A percentile compares a stretch with the other conserved stretches of the same genome.
Conservation (phyloP, 257 asterid species). For the Nicotiana noctiflora region DNA sequence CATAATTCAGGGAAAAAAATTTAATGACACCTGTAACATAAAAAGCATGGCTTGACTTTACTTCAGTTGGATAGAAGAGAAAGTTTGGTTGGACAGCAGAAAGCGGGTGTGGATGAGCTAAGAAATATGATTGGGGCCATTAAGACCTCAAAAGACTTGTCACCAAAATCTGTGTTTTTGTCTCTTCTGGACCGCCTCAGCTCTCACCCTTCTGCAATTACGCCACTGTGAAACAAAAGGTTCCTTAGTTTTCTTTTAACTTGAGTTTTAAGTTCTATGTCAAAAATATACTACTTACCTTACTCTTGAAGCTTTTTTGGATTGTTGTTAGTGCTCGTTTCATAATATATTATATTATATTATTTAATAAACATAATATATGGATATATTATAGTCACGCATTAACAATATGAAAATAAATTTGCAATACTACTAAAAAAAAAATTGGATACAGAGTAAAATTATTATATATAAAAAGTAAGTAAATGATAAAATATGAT, state of each 20-base stretch:
- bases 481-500: no score
- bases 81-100: conserved; percentile 29
- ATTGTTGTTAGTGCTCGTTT: no score
- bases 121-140: conserved; percentile 37
- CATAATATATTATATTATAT: no score
- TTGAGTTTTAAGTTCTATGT: background rate
- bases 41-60: background rate
- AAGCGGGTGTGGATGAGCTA: conserved; percentile 39
- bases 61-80: background rate
- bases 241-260: background rate
- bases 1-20: background rate
- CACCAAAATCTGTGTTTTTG: conserved; percentile 14
- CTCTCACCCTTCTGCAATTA: background rate
- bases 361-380: no score
- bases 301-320: no score
- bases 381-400: no score
- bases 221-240: background rate
- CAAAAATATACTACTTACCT: no score
- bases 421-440: no score
- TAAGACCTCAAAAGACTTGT: conserved; percentile 14
- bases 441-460: no score
- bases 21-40: background rate
- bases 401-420: no score
- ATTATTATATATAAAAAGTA: no score
- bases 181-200: conserved; percentile 1